Evolutionary conservation across 495 filamentous ascomycete species (phyloP).

Genomic region (Hyaloscypha hepaticicola): DNA sequence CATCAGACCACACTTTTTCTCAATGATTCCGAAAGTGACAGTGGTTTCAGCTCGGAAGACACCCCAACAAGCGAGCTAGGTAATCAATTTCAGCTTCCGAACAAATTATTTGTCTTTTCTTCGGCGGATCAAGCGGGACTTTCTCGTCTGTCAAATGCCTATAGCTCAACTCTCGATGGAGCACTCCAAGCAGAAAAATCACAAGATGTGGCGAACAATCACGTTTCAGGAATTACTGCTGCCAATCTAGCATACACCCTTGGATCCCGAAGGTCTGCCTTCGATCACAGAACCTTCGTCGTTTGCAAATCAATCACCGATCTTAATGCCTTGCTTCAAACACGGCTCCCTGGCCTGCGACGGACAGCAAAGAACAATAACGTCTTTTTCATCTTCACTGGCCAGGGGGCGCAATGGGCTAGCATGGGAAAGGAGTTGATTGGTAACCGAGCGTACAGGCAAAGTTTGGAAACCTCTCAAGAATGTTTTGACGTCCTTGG

Average conservation of each 20-base stretch:
- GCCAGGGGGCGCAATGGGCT: conserved; percentile 46
- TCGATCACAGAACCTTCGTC: conserved; percentile 4
- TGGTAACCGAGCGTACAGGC: conserved; percentile 34
- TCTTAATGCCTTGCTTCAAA: not conserved
- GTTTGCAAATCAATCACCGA: not conserved
- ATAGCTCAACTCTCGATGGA: conserved; percentile 17
- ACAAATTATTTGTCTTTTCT: conserved; percentile 9
- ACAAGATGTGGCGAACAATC: too few relatives aligned
- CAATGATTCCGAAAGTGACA: too few relatives aligned
- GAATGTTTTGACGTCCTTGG: not conserved
- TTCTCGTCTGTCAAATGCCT: not conserved
- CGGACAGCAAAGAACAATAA: conserved; percentile 11
- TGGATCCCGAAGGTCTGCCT: not conserved
- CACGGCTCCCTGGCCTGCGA: not conserved
- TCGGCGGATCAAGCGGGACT: conserved; percentile 10
- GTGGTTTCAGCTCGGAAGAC: too few relatives aligned
- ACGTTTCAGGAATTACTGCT: not conserved
- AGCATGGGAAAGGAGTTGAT: conserved; percentile 56
- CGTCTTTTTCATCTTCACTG: conserved; percentile 27
- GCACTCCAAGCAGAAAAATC: conserved; percentile 17
- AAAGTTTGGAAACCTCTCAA: not conserved
- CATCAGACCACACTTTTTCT: not conserved
- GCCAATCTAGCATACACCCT: conserved; percentile 19
- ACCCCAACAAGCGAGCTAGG: conserved; percentile 32
- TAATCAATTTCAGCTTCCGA: conserved; percentile 40